Base-by-base conservation (phyloP, 2,329 filamentous ascomycete species). In the Verticillium albo-atrum region DNA sequence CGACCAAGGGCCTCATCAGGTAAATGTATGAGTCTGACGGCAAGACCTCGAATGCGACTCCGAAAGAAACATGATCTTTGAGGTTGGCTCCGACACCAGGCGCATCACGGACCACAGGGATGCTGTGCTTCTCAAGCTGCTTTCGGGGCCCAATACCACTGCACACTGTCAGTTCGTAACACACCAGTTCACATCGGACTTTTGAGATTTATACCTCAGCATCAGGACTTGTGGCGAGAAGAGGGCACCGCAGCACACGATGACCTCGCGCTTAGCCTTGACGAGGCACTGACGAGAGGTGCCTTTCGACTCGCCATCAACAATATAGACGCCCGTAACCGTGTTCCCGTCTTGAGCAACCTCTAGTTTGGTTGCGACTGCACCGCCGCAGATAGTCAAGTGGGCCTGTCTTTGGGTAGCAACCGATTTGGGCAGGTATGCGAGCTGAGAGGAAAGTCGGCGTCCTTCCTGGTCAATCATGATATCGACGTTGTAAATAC, bases 161-260 rank as follows among this genome's bases (percentile, higher is more conserved):
- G 23, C 47, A 10, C 17, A 15, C 12, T 9, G 27, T 59, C 6
- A 57, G 55, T 6, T 14, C 3, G 6, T 2, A 56, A 15, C 6
- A 12, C 10, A 7, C 3, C 37, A 47, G 17, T 55, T 9, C 12
- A 32, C 7, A 17, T n/a, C 4, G 27, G 15, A 20, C 10, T 4
- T 17, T 23, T 6, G 6, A 20, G 17, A 0, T 9, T 4, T 12
- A 3, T 57, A 63, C 63, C 63, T 67, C 23, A 72, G 61, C 61
- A 71, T 63, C 1, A 75, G 65, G 14, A 74, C 53, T 56, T 74
- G 71, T 0, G 72, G 70, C 0, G 68, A 67, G 20, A 68, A 68
- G 4, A 70, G 54, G 2, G 69, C 62, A 3, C 71, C 70, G 12
- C 62, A 64, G 61, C 68, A 70, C 4, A 75, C 23, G 6, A 74